Base-by-base conservation (phyloP, 1,284 basidiomycete species). In the Dichomitus squalens region DNA sequence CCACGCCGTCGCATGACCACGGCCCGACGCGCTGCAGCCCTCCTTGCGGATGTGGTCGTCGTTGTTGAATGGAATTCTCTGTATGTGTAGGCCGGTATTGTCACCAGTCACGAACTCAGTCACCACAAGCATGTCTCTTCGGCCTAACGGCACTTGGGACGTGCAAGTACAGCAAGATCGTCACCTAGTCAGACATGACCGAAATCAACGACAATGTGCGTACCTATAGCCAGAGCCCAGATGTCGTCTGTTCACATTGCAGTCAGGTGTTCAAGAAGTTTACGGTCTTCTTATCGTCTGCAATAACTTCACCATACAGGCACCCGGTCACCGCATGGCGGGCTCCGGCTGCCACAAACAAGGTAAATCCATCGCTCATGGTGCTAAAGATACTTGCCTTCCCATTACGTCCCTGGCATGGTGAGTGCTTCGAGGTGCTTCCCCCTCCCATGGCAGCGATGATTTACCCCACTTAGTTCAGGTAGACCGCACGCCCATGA, bases 1-100 rank as follows among this genome's bases (percentile, higher is more conserved):
- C 43, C 46, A 27, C 36, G 52, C 40, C 44, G 52, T 46, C 52
- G 27, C 52, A 54, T 54, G 38, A 54, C 52, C 52, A 7, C n/a
- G 8, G 11, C 5, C 33, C 5, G 27, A 48, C 23, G 20, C 14
- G 23, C 38, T 38, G 29, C 11, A n/a, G n/a, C n/a, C n/a, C n/a
- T n/a, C n/a, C n/a, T n/a, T n/a, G n/a, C n/a, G n/a, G n/a, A n/a
- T n/a, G n/a, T n/a, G n/a, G n/a, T n/a, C n/a, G n/a, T n/a, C n/a
- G n/a, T n/a, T 16, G 21, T 14, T 16, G 36, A 53, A 47, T 38
- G 41, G 18, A 23, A 53, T 23, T 47, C 11, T 35, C 25, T 33
- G 16, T 16, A 21, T 23, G 16, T 23, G 29, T 25, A 16, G 16
- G 40, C 21, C 21, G 11, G 4, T 29, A 29, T 44, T 44, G 41